Conservation (phyloP, 495 filamentous ascomycete genomes). For the Penicillium psychrofluorescens region DNA sequence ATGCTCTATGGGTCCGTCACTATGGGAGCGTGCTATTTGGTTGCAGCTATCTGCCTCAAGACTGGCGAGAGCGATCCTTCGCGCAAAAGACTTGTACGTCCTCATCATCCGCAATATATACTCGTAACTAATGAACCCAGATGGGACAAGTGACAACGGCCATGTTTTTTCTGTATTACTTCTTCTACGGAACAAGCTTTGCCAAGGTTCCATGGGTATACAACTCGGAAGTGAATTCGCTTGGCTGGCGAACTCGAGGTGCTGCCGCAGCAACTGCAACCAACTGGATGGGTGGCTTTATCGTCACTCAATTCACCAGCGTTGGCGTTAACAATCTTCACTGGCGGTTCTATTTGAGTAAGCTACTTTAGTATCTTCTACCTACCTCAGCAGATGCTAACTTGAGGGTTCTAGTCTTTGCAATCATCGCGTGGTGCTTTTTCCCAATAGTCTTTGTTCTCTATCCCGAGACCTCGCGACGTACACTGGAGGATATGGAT, state of each 20-base stretch:
- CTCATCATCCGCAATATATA: not conserved
- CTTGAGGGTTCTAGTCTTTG: constrained; percentile 15
- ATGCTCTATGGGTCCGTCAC: constrained; percentile 23
- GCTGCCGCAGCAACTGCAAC: constrained; percentile 24
- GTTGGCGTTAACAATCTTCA: constrained; percentile 24
- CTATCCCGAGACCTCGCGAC: constrained; percentile 49
- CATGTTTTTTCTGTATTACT: constrained; percentile 30
- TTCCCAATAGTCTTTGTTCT: constrained; percentile 27
- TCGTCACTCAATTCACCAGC: constrained; percentile 28
- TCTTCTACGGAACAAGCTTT: constrained; percentile 26
- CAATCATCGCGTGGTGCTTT: constrained; percentile 20
- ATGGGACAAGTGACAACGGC: constrained; percentile 16
- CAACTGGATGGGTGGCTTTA: constrained; percentile 27
- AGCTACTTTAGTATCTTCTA: not conserved
- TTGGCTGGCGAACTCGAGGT: constrained; percentile 23
- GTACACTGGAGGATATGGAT: constrained; percentile 47
- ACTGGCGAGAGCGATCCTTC: constrained; percentile 12
- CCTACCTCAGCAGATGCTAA: not conserved
- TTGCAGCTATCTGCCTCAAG: constrained; percentile 19
- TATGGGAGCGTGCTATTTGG: constrained; percentile 17
- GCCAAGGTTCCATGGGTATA: constrained; percentile 35
- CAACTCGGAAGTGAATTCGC: constrained; percentile 29
- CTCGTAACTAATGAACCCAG: constrained; percentile 1
- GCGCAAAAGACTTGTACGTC: constrained; percentile 9
- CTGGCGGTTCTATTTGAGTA: constrained; percentile 27